Base-by-base conservation (phyloP, 1,139 yeast genomes). In the Hemisphaericaspora xylofermentans region DNA sequence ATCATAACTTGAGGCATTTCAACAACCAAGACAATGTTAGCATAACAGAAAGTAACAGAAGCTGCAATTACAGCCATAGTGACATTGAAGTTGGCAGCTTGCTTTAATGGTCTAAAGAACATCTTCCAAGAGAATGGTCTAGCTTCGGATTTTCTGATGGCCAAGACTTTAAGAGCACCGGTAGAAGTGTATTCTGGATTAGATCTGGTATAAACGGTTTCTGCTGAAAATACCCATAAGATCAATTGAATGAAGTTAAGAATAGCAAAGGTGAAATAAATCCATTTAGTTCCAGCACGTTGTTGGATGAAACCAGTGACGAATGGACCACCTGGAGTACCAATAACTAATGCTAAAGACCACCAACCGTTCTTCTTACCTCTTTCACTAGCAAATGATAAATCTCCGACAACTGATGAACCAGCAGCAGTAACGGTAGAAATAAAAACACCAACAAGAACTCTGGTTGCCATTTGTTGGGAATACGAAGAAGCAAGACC, bases 1-100 rank as follows among this genome's bases (percentile, higher is more conserved):
- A 55, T 57, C 44, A 56, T 52, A 9, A 50, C 50, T 40, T 57
- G 54, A 10, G 64, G 63, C 41, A 56, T 44, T 40, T 58, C 64
- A 12, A 59, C 62, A 24, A 54, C 47, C 27, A 58, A 45, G 10
- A 48, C 58, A 24, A 58, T 53, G 35, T 56, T 58, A 12, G 58
- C 59, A 39, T 54, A 59, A 34, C 52, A 43, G 44, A 57, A 59
- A 3, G 54, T 50, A 19, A 59, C 44, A 4, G 59, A 50, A 21
- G 54, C 51, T 13, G 62, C 53, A 27, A 56, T 34, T 2, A 50
- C 50, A 1, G 59, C 48, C n/a, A 49, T 24, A 4, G 44, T 26
- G 14, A 49, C 44, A 33, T 47, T 47, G 24, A 43, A 41, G 19
- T 45, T 44, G 6, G 36, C 31, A 4, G 49, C 49, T 16, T 42